Conservation (phyloP, 139 green algal species). For the Picochlorum sp. region DNA sequence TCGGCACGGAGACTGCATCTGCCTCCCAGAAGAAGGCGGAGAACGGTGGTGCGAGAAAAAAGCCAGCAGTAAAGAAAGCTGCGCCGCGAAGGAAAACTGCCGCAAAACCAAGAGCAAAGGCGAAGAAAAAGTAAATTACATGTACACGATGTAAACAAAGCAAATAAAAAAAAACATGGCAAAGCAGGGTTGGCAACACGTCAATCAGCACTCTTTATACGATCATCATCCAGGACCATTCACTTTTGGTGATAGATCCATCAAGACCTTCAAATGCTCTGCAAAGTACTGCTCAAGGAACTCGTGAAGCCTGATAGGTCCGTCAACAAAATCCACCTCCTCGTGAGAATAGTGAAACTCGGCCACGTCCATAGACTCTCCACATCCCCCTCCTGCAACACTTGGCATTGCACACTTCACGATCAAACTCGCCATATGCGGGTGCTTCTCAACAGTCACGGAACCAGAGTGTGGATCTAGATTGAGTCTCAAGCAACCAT, state of each 20-base stretch:
- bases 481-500: constrained; percentile 6
- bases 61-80: not conserved
- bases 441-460: constrained; percentile 3
- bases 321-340: constrained; percentile 7
- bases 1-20: too few species aligned
- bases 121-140: not conserved
- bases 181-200: not conserved
- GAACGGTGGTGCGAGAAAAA: not conserved
- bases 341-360: constrained; percentile 6
- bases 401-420: not conserved
- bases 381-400: not conserved
- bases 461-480: not conserved
- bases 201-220: too few species aligned
- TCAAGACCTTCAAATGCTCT: constrained; percentile 4
- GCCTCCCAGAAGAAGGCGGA: not conserved
- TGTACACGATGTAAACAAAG: not conserved
- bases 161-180: not conserved
- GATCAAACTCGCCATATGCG: not conserved
- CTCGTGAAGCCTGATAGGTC: not conserved
- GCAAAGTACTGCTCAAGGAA: constrained; percentile 10
- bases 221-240: too few species aligned
- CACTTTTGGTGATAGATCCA: constrained; percentile 2
- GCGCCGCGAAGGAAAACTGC: not conserved
- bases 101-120: too few species aligned
- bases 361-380: constrained; percentile 3